Evolutionary conservation across 2,329 filamentous ascomycete genomes (phyloP).

Genomic region (Cryphonectria naterciae): DNA sequence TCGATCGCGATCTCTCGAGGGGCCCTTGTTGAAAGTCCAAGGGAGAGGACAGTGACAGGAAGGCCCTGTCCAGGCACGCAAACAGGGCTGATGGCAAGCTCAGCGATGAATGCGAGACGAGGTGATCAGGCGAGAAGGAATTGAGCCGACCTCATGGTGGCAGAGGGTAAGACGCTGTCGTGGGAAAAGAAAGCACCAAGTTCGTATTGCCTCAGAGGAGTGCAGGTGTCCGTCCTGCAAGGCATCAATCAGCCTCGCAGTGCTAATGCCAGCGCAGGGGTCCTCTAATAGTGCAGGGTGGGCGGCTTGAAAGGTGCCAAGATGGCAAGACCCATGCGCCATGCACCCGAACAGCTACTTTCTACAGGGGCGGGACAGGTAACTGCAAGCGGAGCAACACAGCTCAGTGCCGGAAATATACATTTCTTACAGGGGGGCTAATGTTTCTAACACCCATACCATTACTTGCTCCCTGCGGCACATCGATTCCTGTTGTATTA

Average conservation of each 20-base stretch:
- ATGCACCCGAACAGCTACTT: conserved; percentile 13
- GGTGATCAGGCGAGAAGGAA: conserved; percentile 21
- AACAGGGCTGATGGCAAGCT: conserved; percentile 13
- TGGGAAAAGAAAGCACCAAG: conserved; percentile 11
- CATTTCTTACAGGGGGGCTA: conserved; percentile 1
- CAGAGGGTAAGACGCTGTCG: conserved; percentile 5
- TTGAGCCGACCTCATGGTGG: conserved; percentile 24
- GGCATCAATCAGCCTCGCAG: conserved; percentile 20
- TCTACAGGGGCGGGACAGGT: conserved; percentile 3
- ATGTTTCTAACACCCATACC: neutral
- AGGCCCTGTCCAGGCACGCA: conserved; percentile 27
- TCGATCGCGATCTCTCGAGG: conserved; percentile 29
- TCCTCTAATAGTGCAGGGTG: conserved; percentile 11
- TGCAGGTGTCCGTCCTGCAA: conserved; percentile 24
- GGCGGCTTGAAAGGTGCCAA: conserved; percentile 11
- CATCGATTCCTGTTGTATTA: neutral
- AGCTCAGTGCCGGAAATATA: conserved; percentile 3
- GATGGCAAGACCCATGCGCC: conserved; percentile 5
- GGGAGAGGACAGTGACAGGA: conserved; percentile 26
- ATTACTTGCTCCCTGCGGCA: neutral
- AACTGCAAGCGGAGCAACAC: neutral
- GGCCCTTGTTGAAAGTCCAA: conserved; percentile 25
- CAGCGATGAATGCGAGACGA: conserved; percentile 19
- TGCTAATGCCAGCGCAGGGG: conserved; percentile 3
- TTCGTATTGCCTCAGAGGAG: conserved; percentile 15